Percentiles rank a stretch among this genome's conserved stretches.
phyloP scores from a whole-genome alignment of 495 filamentous ascomycete genomes.

The Cercophora samala region DNA sequence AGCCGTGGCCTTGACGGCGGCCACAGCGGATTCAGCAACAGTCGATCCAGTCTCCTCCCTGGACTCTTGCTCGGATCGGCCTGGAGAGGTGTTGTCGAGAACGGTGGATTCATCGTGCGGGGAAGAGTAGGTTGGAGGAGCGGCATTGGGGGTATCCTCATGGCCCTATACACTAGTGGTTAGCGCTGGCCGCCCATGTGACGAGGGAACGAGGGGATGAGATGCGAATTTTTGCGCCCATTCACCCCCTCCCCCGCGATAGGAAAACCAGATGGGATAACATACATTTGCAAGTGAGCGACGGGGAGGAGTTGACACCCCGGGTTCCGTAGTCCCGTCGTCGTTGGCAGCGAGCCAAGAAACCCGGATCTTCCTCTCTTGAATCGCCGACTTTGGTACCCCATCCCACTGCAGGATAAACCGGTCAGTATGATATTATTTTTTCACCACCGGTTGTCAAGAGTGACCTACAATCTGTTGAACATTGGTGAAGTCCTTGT shows the following conservation, averaged over 20 bases:
- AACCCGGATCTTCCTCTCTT: conserved; percentile 97
- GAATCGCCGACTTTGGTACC: conserved; percentile 70
- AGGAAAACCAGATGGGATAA: conserved; percentile 13
- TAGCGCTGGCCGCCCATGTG: neutral
- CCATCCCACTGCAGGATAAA: conserved; percentile 60
- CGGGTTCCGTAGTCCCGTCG: conserved; percentile 18
- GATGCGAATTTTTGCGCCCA: neutral
- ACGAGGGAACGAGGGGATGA: too few relatives aligned
- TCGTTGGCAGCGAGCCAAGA: conserved; percentile 58
- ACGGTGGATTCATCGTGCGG: conserved; percentile 23
- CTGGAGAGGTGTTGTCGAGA: conserved; percentile 17
- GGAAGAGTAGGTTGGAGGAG: conserved; percentile 31
- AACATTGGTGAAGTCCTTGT: conserved; percentile 79
- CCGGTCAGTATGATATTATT: conserved; percentile 27
- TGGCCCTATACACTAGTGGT: conserved; percentile 11
- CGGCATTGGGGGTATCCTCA: conserved; percentile 32
- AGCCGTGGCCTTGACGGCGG: conserved; percentile 40
- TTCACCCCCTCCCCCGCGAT: neutral
- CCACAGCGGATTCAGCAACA: conserved; percentile 38
- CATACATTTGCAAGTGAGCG: conserved; percentile 31
- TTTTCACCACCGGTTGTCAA: neutral
- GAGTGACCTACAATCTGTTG: conserved; percentile 65
- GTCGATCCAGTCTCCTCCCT: conserved; percentile 16
- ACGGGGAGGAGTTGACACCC: conserved; percentile 29
- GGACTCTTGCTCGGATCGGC: conserved; percentile 32